A percentile compares a stretch with the other conserved stretches of the same genome.
phyloP scores from a whole-genome alignment of 768 basidiomycete genomes.

The Kwoniella pini region DNA sequence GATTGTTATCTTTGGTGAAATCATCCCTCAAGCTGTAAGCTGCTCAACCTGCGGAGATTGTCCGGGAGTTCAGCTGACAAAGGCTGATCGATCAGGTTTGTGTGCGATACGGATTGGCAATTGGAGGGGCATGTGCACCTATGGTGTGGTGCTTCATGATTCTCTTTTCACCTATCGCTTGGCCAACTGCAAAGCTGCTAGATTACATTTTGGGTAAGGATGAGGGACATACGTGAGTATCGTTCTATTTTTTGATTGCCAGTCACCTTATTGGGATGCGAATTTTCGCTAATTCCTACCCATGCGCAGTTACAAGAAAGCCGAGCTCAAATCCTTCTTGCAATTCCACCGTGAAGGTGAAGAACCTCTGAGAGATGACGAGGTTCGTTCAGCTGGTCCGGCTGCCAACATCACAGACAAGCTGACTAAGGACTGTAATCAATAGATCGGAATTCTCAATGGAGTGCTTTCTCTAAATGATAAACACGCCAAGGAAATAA shows the following conservation, averaged over 20 bases:
- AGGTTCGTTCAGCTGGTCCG: constrained; percentile 42
- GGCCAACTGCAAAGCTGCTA: constrained; percentile 68
- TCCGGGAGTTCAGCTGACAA: too few relatives aligned
- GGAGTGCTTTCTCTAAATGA: constrained; percentile 55
- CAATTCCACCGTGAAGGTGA: constrained; percentile 57
- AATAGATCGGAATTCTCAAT: constrained; percentile 54
- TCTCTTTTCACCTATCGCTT: constrained; percentile 73
- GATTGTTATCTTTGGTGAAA: constrained; percentile 58
- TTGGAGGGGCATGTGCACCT: constrained; percentile 76
- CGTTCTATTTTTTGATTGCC: too few relatives aligned
- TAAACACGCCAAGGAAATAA: constrained; percentile 65
- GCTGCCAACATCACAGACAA: not conserved
- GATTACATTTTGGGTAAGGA: constrained; percentile 76
- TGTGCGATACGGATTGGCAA: constrained; percentile 71
- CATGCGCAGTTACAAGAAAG: constrained; percentile 46
- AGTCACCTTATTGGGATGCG: too few relatives aligned
- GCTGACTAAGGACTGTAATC: not conserved
- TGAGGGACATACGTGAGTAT: constrained; percentile 60
- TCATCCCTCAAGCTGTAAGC: constrained; percentile 62
- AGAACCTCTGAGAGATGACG: constrained; percentile 57
- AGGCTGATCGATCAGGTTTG: constrained; percentile 59
- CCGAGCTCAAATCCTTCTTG: constrained; percentile 58
- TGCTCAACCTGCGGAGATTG: not conserved
- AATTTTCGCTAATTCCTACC: not conserved
- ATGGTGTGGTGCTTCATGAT: constrained; percentile 75